Percentiles rank a stretch among this genome's conserved stretches.
phyloP scores from a whole-genome alignment of 768 basidiomycete genomes.

The Mycena floridula region DNA sequence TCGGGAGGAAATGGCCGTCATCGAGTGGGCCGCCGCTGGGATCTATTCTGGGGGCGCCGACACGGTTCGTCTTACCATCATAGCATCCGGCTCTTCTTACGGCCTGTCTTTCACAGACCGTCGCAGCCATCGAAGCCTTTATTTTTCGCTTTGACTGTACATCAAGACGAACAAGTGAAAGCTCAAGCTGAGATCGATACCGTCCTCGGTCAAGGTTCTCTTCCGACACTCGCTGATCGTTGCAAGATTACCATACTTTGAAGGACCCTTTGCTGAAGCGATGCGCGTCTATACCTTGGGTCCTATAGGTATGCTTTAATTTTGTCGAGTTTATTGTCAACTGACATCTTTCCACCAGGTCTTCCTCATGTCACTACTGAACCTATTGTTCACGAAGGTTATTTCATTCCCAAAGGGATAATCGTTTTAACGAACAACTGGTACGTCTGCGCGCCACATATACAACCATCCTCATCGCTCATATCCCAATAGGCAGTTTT shows the following conservation, averaged over 20 bases:
- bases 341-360: conserved; percentile 3
- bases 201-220: conserved; percentile 14
- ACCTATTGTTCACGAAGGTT: conserved; percentile 12
- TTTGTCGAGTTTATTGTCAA: not conserved
- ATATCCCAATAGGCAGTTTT: too few species aligned
- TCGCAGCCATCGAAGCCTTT: conserved; percentile 12
- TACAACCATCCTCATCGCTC: too few species aligned
- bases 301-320: conserved; percentile 5
- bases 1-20: conserved; percentile 4
- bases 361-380: conserved; percentile 10
- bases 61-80: conserved; percentile 4
- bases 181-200: conserved; percentile 23
- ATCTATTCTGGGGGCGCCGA: conserved; percentile 20
- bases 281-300: conserved; percentile 4
- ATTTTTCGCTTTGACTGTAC: conserved; percentile 17
- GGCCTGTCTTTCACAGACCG: conserved; percentile 3
- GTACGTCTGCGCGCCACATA: too few species aligned
- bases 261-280: conserved; percentile 8
- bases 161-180: conserved; percentile 16
- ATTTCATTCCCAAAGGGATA: conserved; percentile 14
- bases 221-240: conserved; percentile 17
- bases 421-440: conserved; percentile 13
- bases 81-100: not conserved
- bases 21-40: conserved; percentile 18
- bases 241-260: conserved; percentile 13